Evolutionary conservation across 805 yeast species (phyloP), one percentile per base, ranked within the genome.

Genomic region (Candida suzukii): DNA sequence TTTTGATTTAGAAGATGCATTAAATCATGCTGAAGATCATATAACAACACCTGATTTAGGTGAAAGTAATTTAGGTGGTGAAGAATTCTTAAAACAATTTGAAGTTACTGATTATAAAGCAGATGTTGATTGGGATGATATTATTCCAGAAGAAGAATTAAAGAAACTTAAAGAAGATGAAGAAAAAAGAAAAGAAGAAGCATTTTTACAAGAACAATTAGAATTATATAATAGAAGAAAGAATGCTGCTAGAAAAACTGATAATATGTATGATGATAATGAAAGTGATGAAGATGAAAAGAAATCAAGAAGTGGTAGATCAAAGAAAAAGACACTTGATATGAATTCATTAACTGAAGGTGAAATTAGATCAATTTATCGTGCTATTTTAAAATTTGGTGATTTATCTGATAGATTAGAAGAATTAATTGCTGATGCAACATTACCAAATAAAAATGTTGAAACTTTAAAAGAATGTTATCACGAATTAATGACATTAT

Each of bases 51-150:
- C 98, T 0, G 99, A 93, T 31, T 63, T 93, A 18, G 98, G 98
- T 5, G 98, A 93, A 56, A 86, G 96, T n/a, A 95, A 93, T 54
- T 71, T 93, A 41, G 99, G 99, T 45, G 96, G 98, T 43, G 99
- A 93, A 62, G 99, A 93, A 65, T 93, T 93, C 57, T 73, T 93
- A 65, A 88, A 80, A 56, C 99, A 93, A 64, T 93, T 93, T 60
- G 99, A 93, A 64, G 99, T 93, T 40, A 93, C 99, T 0, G 99
- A 93, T 60, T 95, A 90, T 62, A 93, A 93, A 67, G 98, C 99
- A 1, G 96, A 91, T 61, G 88, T 91, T 46, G 95, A 88, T 48
- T 93, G 99, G 99, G 98, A 93, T 66, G 99, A 93, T 61, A 93
- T 93, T 52, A 93, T 93, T 54, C 99, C 99, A 0, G 90, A 87